Percentiles rank a stretch among this genome's conserved stretches.
Conservation (phyloP, 164 flowering plant species). For the Akebia trifoliata region DNA sequence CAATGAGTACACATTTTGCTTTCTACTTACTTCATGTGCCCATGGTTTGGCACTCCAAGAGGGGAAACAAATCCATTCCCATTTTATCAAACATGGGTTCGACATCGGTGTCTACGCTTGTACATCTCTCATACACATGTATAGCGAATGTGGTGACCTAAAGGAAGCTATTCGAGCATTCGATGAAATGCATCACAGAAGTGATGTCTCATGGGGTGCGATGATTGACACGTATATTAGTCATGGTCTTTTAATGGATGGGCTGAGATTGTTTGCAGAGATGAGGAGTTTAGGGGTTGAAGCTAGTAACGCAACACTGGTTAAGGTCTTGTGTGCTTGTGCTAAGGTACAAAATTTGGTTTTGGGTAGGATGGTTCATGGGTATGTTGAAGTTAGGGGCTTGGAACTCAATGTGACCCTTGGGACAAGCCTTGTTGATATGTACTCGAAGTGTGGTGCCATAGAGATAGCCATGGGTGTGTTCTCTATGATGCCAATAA, state of each 20-base stretch:
- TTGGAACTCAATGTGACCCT: conserved; percentile 20
- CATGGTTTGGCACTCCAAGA: conserved; percentile 6
- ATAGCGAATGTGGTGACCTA: conserved; percentile 12
- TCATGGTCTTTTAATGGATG: conserved; percentile 5
- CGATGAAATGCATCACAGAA: conserved; percentile 17
- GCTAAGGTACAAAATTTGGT: conserved; percentile 10
- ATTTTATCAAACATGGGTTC: conserved; percentile 14
- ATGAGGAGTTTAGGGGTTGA: conserved; percentile 16
- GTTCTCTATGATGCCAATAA: conserved; percentile 9
- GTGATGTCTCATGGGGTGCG: conserved; percentile 20
- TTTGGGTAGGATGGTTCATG: conserved; percentile 18
- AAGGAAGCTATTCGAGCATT: conserved; percentile 3
- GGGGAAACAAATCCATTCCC: conserved; percentile 21
- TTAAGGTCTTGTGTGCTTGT: conserved; percentile 15
- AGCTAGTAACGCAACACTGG: conserved; percentile 17
- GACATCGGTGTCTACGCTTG: conserved; percentile 4
- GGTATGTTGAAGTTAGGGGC: conserved; percentile 7
- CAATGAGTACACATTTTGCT: conserved; percentile 25
- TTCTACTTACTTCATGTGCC: conserved; percentile 21
- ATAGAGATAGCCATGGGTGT: conserved; percentile 17
- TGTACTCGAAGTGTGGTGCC: conserved; percentile 22
- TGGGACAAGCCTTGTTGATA: conserved; percentile 19
- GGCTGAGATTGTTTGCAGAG: conserved; percentile 10
- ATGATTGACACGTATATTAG: conserved; percentile 10
- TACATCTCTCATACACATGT: conserved; percentile 22